Evolutionary conservation across 2,329 filamentous ascomycete species (phyloP).

Genomic region (Phaeosphaeria sp.): DNA sequence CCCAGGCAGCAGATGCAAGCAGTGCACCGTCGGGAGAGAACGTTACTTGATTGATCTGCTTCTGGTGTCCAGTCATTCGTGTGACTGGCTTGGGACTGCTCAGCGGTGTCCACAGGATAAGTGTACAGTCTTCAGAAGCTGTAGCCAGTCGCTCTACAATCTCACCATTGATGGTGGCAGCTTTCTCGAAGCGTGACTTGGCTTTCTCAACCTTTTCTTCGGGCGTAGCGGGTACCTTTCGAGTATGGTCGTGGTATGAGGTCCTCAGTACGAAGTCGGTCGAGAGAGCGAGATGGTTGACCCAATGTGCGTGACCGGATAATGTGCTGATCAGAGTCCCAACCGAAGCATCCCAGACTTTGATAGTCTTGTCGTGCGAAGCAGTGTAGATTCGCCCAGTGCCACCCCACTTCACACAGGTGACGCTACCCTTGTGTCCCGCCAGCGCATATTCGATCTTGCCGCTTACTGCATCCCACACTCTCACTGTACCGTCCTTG

Average conservation of each 20-base stretch:
- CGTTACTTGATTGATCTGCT: slow-evolving; percentile 93
- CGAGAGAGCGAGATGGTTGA: slow-evolving; percentile 92
- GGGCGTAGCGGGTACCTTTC: slow-evolving; percentile 70
- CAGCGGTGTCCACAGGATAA: slow-evolving; percentile 92
- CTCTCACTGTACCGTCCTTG: slow-evolving; percentile 85
- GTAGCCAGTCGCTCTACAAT: slow-evolving; percentile 86
- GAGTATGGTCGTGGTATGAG: slow-evolving; percentile 82
- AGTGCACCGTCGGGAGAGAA: slow-evolving; percentile 90
- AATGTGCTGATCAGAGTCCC: slow-evolving; percentile 83
- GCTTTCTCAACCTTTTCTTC: slow-evolving; percentile 78
- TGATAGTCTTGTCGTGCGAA: slow-evolving; percentile 91
- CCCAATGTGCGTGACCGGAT: slow-evolving; percentile 86
- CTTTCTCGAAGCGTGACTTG: slow-evolving; percentile 82
- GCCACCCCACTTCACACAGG: slow-evolving; percentile 95
- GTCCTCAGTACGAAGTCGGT: slow-evolving; percentile 91
- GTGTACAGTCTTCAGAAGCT: slow-evolving; percentile 93
- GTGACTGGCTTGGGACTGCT: slow-evolving; percentile 80
- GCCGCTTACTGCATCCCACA: slow-evolving; percentile 84
- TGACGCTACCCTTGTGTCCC: slow-evolving; percentile 88
- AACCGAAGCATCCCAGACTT: slow-evolving; percentile 83
- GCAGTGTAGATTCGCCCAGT: slow-evolving; percentile 63
- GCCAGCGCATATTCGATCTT: slow-evolving; percentile 82
- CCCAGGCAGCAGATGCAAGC: slow-evolving; percentile 88
- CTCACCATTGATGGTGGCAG: slow-evolving; percentile 76
- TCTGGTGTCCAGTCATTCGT: slow-evolving; percentile 92